Base-by-base conservation (phyloP, 495 filamentous ascomycete species). In the Xylaria nigripes region DNA sequence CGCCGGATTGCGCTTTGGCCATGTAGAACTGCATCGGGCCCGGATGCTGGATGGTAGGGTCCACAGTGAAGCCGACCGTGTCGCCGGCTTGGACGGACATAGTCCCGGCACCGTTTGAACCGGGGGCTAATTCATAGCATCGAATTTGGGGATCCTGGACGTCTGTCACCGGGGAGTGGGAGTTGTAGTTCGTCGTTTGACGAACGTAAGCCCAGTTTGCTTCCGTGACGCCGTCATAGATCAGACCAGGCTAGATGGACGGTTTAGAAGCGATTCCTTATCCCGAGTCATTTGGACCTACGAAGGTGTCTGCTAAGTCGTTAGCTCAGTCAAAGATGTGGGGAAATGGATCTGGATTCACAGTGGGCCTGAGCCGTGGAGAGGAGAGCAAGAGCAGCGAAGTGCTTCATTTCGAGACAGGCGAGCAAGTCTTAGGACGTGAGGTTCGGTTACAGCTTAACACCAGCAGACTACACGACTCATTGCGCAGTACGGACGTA, bases 61-160 rank as follows among this genome's bases (percentile, higher is more conserved):
- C 66, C 36, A 64, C 62, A 40, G 55, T 65, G 63, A 76, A 78
- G 29, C 69, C 72, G 19, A 78, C 66, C 3, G 59, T 67, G 16
- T 63, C 62, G 41, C 76, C 76, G 32, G 76, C 71, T 2, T 64
- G 59, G 25, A 75, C 72, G 18, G 61, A 65, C 45, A 67, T 62
- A 0, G 59, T 68, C 12, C 23, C 36, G 6, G 60, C 62, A 3
- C 58, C 61, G 12, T 68, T 69, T 10, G 61, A 69, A 6, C 62
- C 55, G 2, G 57, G 50, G 27, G 36, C 54, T 10, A 60, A 50
- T 59, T 74, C 68, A 62, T 71, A 72, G 64, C 78, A 80, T 34
- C 78, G 68, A 32, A 81, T 72, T 52, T 75, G 71, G 15, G 66
- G n/a, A n/a, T 49, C n/a, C 62, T 68, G 23, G 56, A 78, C 71